phyloP scores from a whole-genome alignment of 495 filamentous ascomycete genomes.

The Jackrogersella multiformis region DNA sequence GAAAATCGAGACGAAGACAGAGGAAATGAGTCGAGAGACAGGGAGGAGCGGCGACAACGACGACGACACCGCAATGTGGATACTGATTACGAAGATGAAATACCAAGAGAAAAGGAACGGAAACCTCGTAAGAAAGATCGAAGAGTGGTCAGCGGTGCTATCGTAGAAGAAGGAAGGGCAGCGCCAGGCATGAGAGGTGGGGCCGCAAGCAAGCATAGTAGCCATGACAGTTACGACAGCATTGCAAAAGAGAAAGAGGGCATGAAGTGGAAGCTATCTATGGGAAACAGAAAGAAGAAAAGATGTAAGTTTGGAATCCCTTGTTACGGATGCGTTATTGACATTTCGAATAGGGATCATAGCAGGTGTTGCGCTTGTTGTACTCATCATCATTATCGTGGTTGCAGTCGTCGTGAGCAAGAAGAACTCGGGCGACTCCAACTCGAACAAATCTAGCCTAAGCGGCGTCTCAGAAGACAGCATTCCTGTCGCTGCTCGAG shows the following conservation, averaged over 20 bases:
- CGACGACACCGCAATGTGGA: conserved; percentile 43
- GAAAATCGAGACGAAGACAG: conserved; percentile 41
- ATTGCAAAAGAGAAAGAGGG: conserved; percentile 48
- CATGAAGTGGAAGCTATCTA: background rate
- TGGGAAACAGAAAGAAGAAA: conserved; percentile 52
- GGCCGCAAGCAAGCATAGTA: conserved; percentile 43
- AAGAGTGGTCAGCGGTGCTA: conserved; percentile 72
- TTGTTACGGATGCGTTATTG: conserved; percentile 9
- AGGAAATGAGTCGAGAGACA: conserved; percentile 42
- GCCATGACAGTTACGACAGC: conserved; percentile 52
- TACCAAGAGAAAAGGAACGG: conserved; percentile 43
- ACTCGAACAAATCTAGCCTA: conserved; percentile 62
- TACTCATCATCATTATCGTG: conserved; percentile 77
- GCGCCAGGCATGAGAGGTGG: conserved; percentile 47
- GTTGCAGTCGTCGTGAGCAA: conserved; percentile 77
- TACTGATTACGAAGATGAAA: conserved; percentile 31
- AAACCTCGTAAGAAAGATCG: conserved; percentile 56
- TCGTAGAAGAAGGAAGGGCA: conserved; percentile 71
- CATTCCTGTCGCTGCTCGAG: conserved; percentile 74
- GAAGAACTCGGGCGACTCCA: conserved; percentile 60
- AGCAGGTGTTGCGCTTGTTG: conserved; percentile 59
- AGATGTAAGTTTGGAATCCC: conserved; percentile 52
- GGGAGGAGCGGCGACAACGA: conserved; percentile 46
- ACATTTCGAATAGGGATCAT: conserved; percentile 59
- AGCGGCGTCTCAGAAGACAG: conserved; percentile 64